Conservation (phyloP, 1,139 yeast species). For the Nakaseomyces kungkrabaensis region DNA sequence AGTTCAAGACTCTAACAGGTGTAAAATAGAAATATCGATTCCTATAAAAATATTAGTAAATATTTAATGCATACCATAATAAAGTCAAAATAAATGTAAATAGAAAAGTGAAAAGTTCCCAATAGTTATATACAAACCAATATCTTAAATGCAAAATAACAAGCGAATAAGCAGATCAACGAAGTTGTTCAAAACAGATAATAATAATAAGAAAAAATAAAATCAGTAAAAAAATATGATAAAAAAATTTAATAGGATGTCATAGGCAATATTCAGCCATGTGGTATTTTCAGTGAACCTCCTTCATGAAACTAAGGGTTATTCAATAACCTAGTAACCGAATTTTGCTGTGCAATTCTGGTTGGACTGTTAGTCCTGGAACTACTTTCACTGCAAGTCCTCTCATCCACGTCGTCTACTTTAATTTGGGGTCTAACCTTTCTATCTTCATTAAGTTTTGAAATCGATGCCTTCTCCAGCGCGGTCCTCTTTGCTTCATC, state of each 20-base stretch:
- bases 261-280: too few species aligned
- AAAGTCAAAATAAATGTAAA: neutral
- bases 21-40: conserved; percentile 33
- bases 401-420: conserved; percentile 18
- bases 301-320: neutral
- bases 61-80: neutral
- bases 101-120: too few species aligned
- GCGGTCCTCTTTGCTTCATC: conserved; percentile 13
- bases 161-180: neutral
- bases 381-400: conserved; percentile 27
- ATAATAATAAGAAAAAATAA: neutral
- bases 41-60: neutral
- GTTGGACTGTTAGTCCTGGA: conserved; percentile 19
- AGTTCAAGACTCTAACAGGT: conserved; percentile 58
- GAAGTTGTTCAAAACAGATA: neutral
- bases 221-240: neutral
- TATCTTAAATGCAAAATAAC: neutral
- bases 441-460: neutral
- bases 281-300: too few species aligned
- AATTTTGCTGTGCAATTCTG: conserved; percentile 1
- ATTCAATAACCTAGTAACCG: conserved; percentile 2
- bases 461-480: neutral
- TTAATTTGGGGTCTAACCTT: conserved; percentile 3
- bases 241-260: neutral
- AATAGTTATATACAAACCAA: neutral